Percentiles rank a stretch among this genome's conserved stretches.
phyloP scores from a whole-genome alignment of 1,284 basidiomycete species.

The Cryptococcus depauperatus region DNA sequence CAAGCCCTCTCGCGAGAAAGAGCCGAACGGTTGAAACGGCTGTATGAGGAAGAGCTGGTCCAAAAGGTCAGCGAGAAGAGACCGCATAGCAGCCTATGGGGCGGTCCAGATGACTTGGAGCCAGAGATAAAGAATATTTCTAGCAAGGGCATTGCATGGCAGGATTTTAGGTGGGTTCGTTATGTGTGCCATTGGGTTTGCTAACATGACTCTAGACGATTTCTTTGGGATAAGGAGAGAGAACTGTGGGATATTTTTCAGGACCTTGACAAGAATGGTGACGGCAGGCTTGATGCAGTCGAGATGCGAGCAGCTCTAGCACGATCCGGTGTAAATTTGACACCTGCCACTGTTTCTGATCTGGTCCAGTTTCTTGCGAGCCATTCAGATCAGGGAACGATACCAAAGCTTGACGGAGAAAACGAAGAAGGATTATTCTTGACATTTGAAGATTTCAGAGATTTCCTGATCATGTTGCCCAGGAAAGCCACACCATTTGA shows the following conservation, averaged over 20 bases:
- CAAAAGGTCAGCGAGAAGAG: conserved; percentile 49
- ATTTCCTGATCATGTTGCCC: conserved; percentile 80
- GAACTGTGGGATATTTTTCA: conserved; percentile 87
- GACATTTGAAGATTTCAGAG: conserved; percentile 76
- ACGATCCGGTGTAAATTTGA: conserved; percentile 65
- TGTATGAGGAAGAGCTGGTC: conserved; percentile 72
- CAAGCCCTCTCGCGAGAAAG: conserved; percentile 55
- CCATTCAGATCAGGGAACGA: conserved; percentile 3
- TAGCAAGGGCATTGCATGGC: conserved; percentile 56
- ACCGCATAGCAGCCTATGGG: conserved; percentile 44
- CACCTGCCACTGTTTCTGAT: conserved; percentile 59
- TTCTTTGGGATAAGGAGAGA: conserved; percentile 45
- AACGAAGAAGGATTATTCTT: conserved; percentile 45
- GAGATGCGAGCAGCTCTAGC: conserved; percentile 63
- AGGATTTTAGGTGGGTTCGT: conserved; percentile 55
- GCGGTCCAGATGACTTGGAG: conserved; percentile 48
- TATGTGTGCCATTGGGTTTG: background rate
- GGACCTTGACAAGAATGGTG: conserved; percentile 74
- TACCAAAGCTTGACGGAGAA: conserved; percentile 22
- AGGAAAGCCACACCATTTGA: conserved; percentile 70
- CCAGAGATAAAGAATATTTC: conserved; percentile 16
- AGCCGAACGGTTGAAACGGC: conserved; percentile 58
- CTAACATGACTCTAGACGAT: conserved; percentile 17
- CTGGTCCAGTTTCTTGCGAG: conserved; percentile 71
- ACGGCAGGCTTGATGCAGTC: conserved; percentile 65